phyloP scores from a whole-genome alignment of 2,329 filamentous ascomycete genomes.

The Verticillium albo-atrum region DNA sequence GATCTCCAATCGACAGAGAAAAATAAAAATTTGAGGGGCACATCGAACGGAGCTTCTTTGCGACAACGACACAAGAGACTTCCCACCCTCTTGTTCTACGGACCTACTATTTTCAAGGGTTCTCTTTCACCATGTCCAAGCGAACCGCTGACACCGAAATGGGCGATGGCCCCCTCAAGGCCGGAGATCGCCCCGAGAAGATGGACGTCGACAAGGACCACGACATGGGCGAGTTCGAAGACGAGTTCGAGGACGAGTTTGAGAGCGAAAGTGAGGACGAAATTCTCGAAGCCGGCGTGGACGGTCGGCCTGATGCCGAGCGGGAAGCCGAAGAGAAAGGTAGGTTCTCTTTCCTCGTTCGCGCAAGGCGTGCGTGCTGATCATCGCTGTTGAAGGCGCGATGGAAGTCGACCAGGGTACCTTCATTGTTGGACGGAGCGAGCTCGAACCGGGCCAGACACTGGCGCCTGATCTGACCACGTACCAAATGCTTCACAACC shows the following conservation, averaged over 20 bases:
- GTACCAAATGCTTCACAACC: slow-evolving; percentile 94
- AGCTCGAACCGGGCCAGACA: slow-evolving; percentile 85
- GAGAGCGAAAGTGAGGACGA: slow-evolving; percentile 89
- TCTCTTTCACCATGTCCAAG: slow-evolving; percentile 49
- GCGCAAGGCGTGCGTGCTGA: not conserved
- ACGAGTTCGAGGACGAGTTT: slow-evolving; percentile 90
- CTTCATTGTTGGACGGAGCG: slow-evolving; percentile 92
- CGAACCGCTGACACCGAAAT: slow-evolving; percentile 47
- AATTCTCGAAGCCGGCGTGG: slow-evolving; percentile 89
- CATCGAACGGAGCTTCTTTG: not conserved
- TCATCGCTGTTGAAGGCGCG: slow-evolving; percentile 42
- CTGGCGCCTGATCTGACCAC: slow-evolving; percentile 88
- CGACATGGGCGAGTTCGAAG: slow-evolving; percentile 81
- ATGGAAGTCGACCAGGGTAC: slow-evolving; percentile 95
- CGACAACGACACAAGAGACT: not conserved
- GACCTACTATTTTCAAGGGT: not conserved
- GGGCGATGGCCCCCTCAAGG: slow-evolving; percentile 50
- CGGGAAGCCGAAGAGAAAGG: slow-evolving; percentile 83
- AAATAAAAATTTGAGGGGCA: slow-evolving; percentile 1
- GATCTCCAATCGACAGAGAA: not conserved
- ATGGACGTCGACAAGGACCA: slow-evolving; percentile 60
- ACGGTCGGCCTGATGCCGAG: slow-evolving; percentile 88
- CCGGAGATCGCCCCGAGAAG: slow-evolving; percentile 55
- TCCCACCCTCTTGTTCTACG: not conserved
- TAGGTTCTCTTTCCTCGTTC: slow-evolving; percentile 22